These are phyloP conservation scores for Biscutella laevigata DNA, from an alignment of 441 rosid species.

Conservation along the genomic window DNA sequence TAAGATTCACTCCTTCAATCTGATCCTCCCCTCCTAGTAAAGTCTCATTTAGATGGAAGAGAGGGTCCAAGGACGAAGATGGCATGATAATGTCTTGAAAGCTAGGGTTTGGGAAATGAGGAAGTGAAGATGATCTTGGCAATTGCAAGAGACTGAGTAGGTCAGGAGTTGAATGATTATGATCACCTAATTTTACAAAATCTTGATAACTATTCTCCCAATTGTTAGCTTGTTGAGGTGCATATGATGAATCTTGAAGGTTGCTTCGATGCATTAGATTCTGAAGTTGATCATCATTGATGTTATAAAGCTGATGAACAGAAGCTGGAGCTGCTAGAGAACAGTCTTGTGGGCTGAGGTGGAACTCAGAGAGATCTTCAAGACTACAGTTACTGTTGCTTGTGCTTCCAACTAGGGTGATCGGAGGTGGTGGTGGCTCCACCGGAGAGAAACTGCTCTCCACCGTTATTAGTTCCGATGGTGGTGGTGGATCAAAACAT, in stretches of 20 bases:
- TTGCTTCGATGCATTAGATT: slow-evolving; percentile 33
- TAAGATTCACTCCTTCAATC: slow-evolving; percentile 23
- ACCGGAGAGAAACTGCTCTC: slow-evolving; percentile 16
- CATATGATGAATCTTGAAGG: slow-evolving; percentile 10
- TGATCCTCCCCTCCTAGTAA: slow-evolving; percentile 37
- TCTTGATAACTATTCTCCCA: slow-evolving; percentile 33
- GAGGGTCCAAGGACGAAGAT: slow-evolving; percentile 48
- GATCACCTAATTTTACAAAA: slow-evolving; percentile 20
- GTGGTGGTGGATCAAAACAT: slow-evolving; percentile 38
- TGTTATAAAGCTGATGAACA: slow-evolving; percentile 28
- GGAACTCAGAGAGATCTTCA: slow-evolving; percentile 36
- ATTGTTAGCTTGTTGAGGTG: slow-evolving; percentile 7
- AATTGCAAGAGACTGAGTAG: slow-evolving; percentile 59
- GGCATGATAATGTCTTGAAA: slow-evolving; percentile 19
- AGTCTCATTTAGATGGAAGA: slow-evolving; percentile 46
- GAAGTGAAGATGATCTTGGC: slow-evolving; percentile 35
- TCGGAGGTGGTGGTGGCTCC: slow-evolving; percentile 20
- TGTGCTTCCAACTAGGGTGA: slow-evolving; percentile 19
- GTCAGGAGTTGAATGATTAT: slow-evolving; percentile 41
- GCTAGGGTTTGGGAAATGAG: slow-evolving; percentile 26
- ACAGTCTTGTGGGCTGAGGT: slow-evolving; percentile 21
- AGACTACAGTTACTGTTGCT: slow-evolving; percentile 26
- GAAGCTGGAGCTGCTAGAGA: slow-evolving; percentile 24
- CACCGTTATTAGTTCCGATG: slow-evolving; percentile 26
- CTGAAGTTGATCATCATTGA: slow-evolving; percentile 17